phyloP scores from a whole-genome alignment of 371 early-diverging fungal genomes.

The Coemansia sp. region DNA sequence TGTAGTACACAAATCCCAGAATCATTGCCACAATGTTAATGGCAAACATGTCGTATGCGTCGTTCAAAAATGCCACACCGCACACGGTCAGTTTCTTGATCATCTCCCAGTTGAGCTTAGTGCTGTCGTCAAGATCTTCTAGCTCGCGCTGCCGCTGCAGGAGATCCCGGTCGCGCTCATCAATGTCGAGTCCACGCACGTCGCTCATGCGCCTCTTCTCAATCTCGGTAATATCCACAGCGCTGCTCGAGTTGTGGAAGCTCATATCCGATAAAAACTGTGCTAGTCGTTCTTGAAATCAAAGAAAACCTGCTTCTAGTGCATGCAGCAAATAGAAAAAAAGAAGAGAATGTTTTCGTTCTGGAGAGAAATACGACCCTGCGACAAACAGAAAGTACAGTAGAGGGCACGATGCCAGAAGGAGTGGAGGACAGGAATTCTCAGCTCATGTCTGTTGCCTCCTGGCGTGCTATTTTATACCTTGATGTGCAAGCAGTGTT shows the following conservation, averaged over 20 bases:
- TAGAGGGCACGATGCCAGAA: slow-evolving; percentile 3
- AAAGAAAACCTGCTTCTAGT: background rate
- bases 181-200: slow-evolving; percentile 15
- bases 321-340: background rate
- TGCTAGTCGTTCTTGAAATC: too few species aligned
- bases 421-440: slow-evolving; percentile 1
- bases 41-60: slow-evolving; percentile 86
- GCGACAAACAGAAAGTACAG: background rate
- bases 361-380: background rate
- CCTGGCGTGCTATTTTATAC: background rate
- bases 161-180: slow-evolving; percentile 45
- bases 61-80: slow-evolving; percentile 88
- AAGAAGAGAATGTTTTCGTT: background rate
- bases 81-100: slow-evolving; percentile 79
- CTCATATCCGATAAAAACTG: slow-evolving; percentile 11
- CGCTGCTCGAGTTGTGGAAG: slow-evolving; percentile 25
- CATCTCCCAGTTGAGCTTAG: slow-evolving; percentile 71
- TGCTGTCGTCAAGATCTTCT: slow-evolving; percentile 54
- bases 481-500: background rate
- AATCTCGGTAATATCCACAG: slow-evolving; percentile 36
- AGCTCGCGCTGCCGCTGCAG: slow-evolving; percentile 47
- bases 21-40: slow-evolving; percentile 79
- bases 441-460: background rate
- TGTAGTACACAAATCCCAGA: slow-evolving; percentile 72
- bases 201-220: slow-evolving; percentile 15